These are phyloP conservation scores for Tolypocladium cylindrosporum DNA, from an alignment of 2,329 filamentous ascomycete genomes.

Conservation along the genomic window DNA sequence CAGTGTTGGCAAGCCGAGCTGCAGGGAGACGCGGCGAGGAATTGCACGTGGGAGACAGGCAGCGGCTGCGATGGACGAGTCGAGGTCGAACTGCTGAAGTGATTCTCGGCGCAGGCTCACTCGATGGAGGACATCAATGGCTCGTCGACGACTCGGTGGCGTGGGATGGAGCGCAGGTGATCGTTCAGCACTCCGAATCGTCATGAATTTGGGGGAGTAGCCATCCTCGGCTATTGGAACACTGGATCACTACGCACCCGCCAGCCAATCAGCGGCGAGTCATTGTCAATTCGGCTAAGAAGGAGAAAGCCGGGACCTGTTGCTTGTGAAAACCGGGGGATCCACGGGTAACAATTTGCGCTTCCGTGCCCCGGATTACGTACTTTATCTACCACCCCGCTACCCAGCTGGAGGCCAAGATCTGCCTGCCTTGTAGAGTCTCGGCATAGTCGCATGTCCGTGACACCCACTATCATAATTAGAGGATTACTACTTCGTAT, in stretches of 20 bases:
- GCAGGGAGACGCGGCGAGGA: not conserved
- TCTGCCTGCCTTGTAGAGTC: too few relatives aligned
- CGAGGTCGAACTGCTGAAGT: not conserved
- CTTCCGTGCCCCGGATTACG: too few relatives aligned
- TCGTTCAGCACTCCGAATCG: not conserved
- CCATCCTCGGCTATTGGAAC: constrained; percentile 10
- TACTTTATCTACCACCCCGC: too few relatives aligned
- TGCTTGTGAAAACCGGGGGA: not conserved
- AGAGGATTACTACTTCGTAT: too few relatives aligned
- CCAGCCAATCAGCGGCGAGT: constrained; percentile 6
- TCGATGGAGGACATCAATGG: not conserved
- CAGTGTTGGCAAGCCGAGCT: not conserved
- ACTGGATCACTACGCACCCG: constrained; percentile 2
- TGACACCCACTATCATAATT: too few relatives aligned
- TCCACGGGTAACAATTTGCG: not conserved
- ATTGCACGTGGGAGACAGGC: not conserved
- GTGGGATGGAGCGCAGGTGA: not conserved
- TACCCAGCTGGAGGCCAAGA: too few relatives aligned
- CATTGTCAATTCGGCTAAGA: constrained; percentile 21
- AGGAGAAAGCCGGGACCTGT: constrained; percentile 15
- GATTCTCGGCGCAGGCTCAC: not conserved
- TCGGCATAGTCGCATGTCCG: too few relatives aligned
- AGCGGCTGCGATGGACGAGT: not conserved
- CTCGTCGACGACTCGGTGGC: not conserved
- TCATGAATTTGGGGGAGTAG: constrained; percentile 3